Percentiles rank a stretch among this genome's conserved stretches.
These are phyloP conservation scores for Myriosclerotinia scirpicola DNA, from an alignment of 2,329 filamentous ascomycete species.

Conservation along the genomic window DNA sequence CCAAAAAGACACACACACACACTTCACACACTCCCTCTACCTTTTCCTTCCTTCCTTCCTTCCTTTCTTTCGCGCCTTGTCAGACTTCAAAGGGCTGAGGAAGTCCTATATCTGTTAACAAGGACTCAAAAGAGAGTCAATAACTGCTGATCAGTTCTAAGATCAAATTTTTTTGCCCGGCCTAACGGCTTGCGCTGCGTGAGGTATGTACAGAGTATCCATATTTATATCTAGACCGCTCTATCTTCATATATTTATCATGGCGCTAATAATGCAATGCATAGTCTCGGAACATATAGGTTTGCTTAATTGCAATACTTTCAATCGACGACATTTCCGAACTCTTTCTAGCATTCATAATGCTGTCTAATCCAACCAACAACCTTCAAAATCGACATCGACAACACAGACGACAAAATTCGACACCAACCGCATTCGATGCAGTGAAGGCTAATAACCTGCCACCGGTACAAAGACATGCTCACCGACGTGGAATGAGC, in stretches of 20 bases:
- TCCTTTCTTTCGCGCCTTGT: neutral
- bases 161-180: constrained; percentile 58
- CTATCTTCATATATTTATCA: constrained; percentile 13
- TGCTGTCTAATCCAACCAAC: constrained; percentile 76
- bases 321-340: constrained; percentile 59
- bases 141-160: constrained; percentile 51
- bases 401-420: constrained; percentile 84
- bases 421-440: constrained; percentile 77
- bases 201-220: constrained; percentile 56
- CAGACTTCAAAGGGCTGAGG: constrained; percentile 33
- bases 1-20: neutral
- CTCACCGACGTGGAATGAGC: constrained; percentile 80
- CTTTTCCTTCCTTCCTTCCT: constrained; percentile 8
- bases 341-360: constrained; percentile 68
- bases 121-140: constrained; percentile 44
- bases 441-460: constrained; percentile 68
- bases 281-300: constrained; percentile 52
- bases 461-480: constrained; percentile 56
- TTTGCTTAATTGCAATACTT: constrained; percentile 51
- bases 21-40: constrained; percentile 9
- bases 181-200: constrained; percentile 81
- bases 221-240: constrained; percentile 15
- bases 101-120: constrained; percentile 30
- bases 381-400: constrained; percentile 72
- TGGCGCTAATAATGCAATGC: constrained; percentile 20